Evolutionary conservation across 495 filamentous ascomycete species (phyloP).

Genomic region (Cryomyces minteri): DNA sequence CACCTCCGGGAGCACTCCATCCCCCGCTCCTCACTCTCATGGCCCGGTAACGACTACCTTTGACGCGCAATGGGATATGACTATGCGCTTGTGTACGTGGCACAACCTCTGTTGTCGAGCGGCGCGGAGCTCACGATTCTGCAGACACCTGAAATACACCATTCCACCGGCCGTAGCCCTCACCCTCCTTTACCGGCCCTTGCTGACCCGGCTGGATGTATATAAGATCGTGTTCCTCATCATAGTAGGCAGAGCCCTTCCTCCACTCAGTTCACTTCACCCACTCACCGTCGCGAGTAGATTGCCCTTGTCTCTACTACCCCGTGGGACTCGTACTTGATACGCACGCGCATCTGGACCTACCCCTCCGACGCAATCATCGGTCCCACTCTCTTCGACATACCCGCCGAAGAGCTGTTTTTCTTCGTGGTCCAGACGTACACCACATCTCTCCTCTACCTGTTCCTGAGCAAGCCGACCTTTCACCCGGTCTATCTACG

Average conservation of each 20-base stretch:
- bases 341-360: conserved; percentile 44
- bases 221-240: conserved; percentile 39
- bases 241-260: conserved; percentile 12
- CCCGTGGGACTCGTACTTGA: conserved; percentile 56
- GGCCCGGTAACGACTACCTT: too few relatives aligned
- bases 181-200: conserved; percentile 34
- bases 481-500: conserved; percentile 37
- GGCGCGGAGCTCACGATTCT: neutral
- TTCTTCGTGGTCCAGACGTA: conserved; percentile 66
- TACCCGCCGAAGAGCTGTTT: conserved; percentile 50
- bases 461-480: conserved; percentile 40
- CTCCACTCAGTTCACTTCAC: neutral
- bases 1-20: neutral
- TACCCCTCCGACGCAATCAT: conserved; percentile 40
- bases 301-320: conserved; percentile 42
- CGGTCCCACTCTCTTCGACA: conserved; percentile 34
- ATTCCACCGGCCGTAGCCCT: conserved; percentile 40
- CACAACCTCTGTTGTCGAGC: neutral
- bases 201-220: conserved; percentile 36
- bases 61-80: conserved; percentile 37
- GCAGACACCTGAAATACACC: conserved; percentile 48
- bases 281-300: conserved; percentile 6
- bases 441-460: conserved; percentile 44
- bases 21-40: too few relatives aligned
- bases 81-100: conserved; percentile 46